phyloP scores from a whole-genome alignment of 805 yeast species.

The Candida jianshihensis region DNA sequence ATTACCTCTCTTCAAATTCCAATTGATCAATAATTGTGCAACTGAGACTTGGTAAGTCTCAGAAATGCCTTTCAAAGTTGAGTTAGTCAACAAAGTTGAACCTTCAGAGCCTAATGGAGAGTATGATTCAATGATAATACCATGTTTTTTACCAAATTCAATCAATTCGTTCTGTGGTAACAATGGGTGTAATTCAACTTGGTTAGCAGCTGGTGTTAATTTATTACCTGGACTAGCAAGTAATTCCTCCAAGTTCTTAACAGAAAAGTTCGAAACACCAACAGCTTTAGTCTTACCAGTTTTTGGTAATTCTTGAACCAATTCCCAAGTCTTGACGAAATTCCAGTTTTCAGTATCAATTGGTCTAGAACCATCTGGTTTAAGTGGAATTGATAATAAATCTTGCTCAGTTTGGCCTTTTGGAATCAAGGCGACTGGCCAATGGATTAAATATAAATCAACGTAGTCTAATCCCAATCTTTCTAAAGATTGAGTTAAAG shows the following conservation, averaged over 20 bases:
- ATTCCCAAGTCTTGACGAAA: constrained; percentile 19
- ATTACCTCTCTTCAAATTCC: constrained; percentile 55
- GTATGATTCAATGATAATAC: constrained; percentile 13
- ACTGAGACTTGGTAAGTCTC: constrained; percentile 33
- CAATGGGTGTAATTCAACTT: constrained; percentile 19
- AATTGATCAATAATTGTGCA: constrained; percentile 47
- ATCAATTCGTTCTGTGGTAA: constrained; percentile 16
- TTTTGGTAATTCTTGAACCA: constrained; percentile 11
- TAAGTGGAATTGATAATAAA: constrained; percentile 3
- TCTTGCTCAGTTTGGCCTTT: constrained; percentile 18
- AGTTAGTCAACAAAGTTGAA: constrained; percentile 23
- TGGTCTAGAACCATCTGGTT: constrained; percentile 40
- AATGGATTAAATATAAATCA: constrained; percentile 73
- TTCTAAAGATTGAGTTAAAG: constrained; percentile 50
- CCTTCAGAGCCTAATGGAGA: constrained; percentile 15
- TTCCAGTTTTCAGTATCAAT: constrained; percentile 48
- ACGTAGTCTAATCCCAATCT: constrained; percentile 69
- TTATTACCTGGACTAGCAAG: constrained; percentile 8
- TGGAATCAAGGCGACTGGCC: constrained; percentile 63
- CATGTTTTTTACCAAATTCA: constrained; percentile 9
- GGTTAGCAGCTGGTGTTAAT: constrained; percentile 16
- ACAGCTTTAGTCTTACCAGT: constrained; percentile 13
- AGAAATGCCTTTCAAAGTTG: constrained; percentile 36
- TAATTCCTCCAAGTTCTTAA: constrained; percentile 12
- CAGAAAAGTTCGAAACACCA: constrained; percentile 20